Evolutionary conservation across 2,329 filamentous ascomycete species (phyloP), one percentile per base, ranked within the genome.

Genomic region (Aspergillus unguis): DNA sequence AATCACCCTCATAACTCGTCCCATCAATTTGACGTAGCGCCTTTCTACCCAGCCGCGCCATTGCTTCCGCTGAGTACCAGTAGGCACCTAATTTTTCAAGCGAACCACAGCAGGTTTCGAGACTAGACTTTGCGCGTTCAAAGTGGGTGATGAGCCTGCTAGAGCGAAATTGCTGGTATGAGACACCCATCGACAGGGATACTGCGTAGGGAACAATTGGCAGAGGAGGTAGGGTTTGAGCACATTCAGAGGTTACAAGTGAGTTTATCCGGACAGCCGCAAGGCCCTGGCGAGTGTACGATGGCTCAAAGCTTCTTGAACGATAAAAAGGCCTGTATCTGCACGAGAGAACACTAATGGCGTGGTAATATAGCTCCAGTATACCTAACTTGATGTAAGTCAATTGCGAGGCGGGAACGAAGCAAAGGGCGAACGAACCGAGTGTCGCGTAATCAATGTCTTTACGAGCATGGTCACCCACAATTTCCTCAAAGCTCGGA

Each of bases 171-270:
- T 82, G 77, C 11, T 80, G 77, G 59, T 84, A 83, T 2, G 80
- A 77, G 1, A 83, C 80, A 2, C 78, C 78, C 54, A 83, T 72
- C 3, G 80, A 79, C 5, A 84, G 69, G 1, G 79, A 76, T 17
- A 83, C 71, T 3, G 80, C 77, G 57, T 83, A 84, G 3, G 80
- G 79, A 10, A 83, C 72, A 4, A 83, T 71, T 1, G 81, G 80
- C 3, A 83, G 65, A 1, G 79, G 78, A 26, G 80, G 74, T 1
- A 83, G 67, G 9, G 71, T 62, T 31, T 73, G 66, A 5, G 74
- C 69, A 17, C 74, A 71, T 61, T 79, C 74, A 29, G 73, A 70
- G 9, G 73, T 73, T 27, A 80, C 73, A 25, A 78, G 75, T 45
- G 78, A 77, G 40, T 80, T 76, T 41, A 83, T 78, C 48, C 81